Base-by-base conservation (phyloP, 2,329 filamentous ascomycete genomes). In the Ophiostoma himal-ulmi region DNA sequence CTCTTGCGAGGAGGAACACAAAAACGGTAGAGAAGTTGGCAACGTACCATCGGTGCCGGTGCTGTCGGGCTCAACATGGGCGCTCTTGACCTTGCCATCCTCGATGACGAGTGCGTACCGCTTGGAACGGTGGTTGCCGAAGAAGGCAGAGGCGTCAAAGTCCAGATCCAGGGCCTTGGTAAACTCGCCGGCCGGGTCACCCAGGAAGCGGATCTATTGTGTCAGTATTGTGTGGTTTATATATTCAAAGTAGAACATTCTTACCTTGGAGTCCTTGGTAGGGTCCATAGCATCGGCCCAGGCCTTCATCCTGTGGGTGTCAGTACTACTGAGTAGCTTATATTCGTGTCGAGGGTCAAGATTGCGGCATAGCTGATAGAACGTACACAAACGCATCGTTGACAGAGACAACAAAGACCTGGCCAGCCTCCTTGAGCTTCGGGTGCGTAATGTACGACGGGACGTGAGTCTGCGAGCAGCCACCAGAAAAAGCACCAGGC, bases 311-410 rank as follows among this genome's bases (percentile, higher is more conserved):
- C 92, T 95, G 70, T 70, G 30, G 20, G 13, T 41, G 54, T 66
- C 62, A 65, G 67, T 6, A 3, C 30, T 39, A 13, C 60, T 36
- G 20, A n/a, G 22, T 37, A 57, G 14, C 20, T 6, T 17, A 52
- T 20, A 17, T 17, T 8, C n/a, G 44, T 41, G 26, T 30, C 44
- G 44, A 48, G 20, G 2, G 17, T 48, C 44, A 17, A n/a, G 14
- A 48, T 5, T 17, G 17, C 11, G 7, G 26, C 11, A 14, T 5
- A n/a, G 14, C 13, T 5, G 10, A 3, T n/a, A 11, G 5, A 8
- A 82, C 91, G 81, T 84, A 96, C 91, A 97, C 94, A 79, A 97
- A 97, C 26, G 93, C 88, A 79, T 98, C 94, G 78, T 98, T 98
- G 78, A 97, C 94, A 20, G 91, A 89, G 70, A 98, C 88, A 57